phyloP scores from a whole-genome alignment of 345 rosid genomes.

The Camelina sativa region DNA sequence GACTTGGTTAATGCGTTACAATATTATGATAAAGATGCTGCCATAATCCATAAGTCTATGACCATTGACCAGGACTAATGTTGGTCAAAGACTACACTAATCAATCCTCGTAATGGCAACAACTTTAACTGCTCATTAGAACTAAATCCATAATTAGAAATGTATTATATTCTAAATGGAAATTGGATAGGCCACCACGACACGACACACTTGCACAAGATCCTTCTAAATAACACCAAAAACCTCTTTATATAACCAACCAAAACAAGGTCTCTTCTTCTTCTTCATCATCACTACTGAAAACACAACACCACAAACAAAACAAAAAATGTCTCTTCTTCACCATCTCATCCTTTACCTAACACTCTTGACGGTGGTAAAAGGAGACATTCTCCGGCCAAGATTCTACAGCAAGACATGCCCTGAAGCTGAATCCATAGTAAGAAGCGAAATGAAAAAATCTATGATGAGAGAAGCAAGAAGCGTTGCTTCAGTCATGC shows the following conservation, averaged over 20 bases:
- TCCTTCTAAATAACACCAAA: slow-evolving; percentile 28
- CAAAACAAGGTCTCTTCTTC: slow-evolving; percentile 12
- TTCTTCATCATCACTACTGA: slow-evolving; percentile 12
- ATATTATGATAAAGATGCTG: background rate
- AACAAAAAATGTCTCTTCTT: slow-evolving; percentile 29
- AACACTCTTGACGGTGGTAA: slow-evolving; percentile 23
- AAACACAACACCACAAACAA: background rate
- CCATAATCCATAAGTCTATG: background rate
- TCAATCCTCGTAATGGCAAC: background rate
- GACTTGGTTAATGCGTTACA: too few species aligned
- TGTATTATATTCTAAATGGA: background rate
- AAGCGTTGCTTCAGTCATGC: slow-evolving; percentile 93
- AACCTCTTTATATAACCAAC: slow-evolving; percentile 21
- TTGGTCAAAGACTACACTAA: background rate
- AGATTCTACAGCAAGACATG: slow-evolving; percentile 73
- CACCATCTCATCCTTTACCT: slow-evolving; percentile 38
- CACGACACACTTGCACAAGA: slow-evolving; percentile 30
- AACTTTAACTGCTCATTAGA: background rate
- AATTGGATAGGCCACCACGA: slow-evolving; percentile 33
- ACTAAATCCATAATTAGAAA: slow-evolving; percentile 16
- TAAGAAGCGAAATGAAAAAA: slow-evolving; percentile 59
- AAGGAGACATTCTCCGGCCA: slow-evolving; percentile 53
- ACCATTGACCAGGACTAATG: slow-evolving; percentile 13
- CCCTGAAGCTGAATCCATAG: slow-evolving; percentile 74
- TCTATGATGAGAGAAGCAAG: slow-evolving; percentile 73